Conservation (phyloP, 73 alveolate species). For the Uronychia binucleata region DNA sequence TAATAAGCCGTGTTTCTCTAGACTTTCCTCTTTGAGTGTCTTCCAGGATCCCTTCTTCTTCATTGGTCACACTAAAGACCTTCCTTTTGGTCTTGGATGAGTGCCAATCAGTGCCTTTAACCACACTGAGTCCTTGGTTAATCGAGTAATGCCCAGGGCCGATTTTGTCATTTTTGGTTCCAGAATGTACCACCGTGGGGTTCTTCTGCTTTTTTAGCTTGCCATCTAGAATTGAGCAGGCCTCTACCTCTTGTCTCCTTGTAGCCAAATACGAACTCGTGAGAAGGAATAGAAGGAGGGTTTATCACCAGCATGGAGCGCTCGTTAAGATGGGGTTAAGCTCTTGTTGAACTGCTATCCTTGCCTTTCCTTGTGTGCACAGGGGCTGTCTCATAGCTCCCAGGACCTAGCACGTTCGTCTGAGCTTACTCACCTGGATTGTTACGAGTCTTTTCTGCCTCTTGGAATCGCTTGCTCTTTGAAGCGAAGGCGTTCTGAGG, state of each 20-base stretch:
- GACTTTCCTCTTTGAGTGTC: no score
- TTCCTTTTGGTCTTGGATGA: slow-evolving; percentile 4
- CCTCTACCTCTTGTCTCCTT: slow-evolving; percentile 18
- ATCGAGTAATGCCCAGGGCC: slow-evolving; percentile 70
- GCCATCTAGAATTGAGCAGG: slow-evolving; percentile 12
- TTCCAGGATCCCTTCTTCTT: slow-evolving; percentile 1
- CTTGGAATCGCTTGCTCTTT: not conserved
- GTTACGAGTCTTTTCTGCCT: not conserved
- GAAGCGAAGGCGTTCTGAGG: not conserved
- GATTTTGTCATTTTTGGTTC: slow-evolving; percentile 41
- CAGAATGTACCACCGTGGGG: slow-evolving; percentile 39
- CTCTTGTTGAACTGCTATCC: not conserved
- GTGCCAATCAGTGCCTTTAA: not conserved
- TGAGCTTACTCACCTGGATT: not conserved
- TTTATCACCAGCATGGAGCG: not conserved
- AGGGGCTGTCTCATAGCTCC: not conserved
- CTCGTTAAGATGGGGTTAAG: not conserved
- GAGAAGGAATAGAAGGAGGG: slow-evolving; percentile 64
- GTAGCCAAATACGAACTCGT: slow-evolving; percentile 61
- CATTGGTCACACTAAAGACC: slow-evolving; percentile 41
- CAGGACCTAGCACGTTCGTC: not conserved
- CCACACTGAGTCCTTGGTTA: not conserved
- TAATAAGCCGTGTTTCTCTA: no score
- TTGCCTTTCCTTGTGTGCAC: not conserved
- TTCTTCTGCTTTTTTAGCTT: slow-evolving; percentile 58